These are phyloP conservation scores for Trypanosoma avium DNA, from an alignment of 208 protist species.

Conservation along the genomic window DNA sequence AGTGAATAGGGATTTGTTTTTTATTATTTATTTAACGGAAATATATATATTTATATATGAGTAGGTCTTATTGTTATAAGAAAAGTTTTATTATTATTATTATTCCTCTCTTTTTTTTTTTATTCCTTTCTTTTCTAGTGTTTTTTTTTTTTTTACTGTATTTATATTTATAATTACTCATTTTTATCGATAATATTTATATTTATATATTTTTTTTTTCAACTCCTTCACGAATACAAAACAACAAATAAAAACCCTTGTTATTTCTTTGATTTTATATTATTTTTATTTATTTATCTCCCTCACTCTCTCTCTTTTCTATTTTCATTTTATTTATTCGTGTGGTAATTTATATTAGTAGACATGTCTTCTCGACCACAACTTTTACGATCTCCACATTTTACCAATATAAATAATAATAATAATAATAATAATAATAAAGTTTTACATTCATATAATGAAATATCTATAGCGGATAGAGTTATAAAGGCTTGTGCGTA, in stretches of 20 bases:
- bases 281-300: slow-evolving; percentile 14
- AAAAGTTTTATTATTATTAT: not conserved
- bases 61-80: too few species aligned
- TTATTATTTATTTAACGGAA: not conserved
- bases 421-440: not conserved
- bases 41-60: too few species aligned
- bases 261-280: slow-evolving; percentile 15
- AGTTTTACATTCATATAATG: slow-evolving; percentile 19
- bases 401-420: not conserved
- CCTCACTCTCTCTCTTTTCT: slow-evolving; percentile 10
- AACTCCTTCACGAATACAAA: too few species aligned
- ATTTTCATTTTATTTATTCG: slow-evolving; percentile 20
- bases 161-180: not conserved
- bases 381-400: slow-evolving; percentile 7
- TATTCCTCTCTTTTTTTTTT: not conserved
- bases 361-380: not conserved
- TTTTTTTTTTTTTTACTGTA: not conserved
- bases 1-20: not conserved
- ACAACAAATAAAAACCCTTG: too few species aligned
- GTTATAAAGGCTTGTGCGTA: slow-evolving; percentile 66
- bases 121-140: not conserved
- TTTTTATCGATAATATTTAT: not conserved
- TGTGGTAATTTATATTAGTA: slow-evolving; percentile 4
- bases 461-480: slow-evolving; percentile 30
- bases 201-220: not conserved